Evolutionary conservation across 148 eudicot species (phyloP).

Genomic region (Dysphania ambrosioides): DNA sequence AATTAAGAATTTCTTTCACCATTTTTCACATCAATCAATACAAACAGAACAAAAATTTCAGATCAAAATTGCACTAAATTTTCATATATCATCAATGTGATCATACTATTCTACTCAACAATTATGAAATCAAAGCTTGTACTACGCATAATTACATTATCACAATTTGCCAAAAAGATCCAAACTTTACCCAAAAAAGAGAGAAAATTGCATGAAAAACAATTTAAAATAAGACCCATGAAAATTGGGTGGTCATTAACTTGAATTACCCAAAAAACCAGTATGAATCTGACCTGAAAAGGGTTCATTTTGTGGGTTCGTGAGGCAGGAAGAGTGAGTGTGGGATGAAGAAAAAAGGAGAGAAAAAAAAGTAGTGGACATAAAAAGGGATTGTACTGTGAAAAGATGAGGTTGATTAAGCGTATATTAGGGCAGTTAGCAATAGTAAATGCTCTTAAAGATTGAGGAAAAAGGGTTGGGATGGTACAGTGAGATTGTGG

Average conservation of each 20-base stretch:
- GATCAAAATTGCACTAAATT: not conserved
- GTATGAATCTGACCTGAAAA: not conserved
- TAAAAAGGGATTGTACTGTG: constrained; percentile 8
- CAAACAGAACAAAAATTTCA: not conserved
- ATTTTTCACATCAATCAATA: too few species aligned
- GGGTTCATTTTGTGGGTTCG: not conserved
- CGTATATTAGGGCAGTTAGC: not conserved
- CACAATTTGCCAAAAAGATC: constrained; percentile 3
- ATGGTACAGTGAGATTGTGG: not conserved
- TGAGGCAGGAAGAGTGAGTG: not conserved
- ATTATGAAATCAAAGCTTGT: too few species aligned
- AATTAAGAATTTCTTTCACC: too few species aligned
- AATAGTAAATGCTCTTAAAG: not conserved
- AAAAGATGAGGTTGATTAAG: not conserved
- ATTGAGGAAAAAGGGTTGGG: not conserved
- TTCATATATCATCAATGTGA: constrained; percentile 6
- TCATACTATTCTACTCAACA: not conserved
- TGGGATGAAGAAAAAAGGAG: not conserved
- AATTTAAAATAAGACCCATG: not conserved
- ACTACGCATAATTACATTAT: constrained; percentile 10
- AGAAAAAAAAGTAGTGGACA: constrained; percentile 14
- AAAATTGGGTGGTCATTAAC: not conserved
- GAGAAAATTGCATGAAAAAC: not conserved
- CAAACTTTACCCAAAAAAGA: constrained; percentile 10
- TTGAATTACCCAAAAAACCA: not conserved